Evolutionary conservation across 345 rosid genomes (phyloP), one percentile per base, ranked within the genome.

Genomic region (Syzygium aqueum): DNA sequence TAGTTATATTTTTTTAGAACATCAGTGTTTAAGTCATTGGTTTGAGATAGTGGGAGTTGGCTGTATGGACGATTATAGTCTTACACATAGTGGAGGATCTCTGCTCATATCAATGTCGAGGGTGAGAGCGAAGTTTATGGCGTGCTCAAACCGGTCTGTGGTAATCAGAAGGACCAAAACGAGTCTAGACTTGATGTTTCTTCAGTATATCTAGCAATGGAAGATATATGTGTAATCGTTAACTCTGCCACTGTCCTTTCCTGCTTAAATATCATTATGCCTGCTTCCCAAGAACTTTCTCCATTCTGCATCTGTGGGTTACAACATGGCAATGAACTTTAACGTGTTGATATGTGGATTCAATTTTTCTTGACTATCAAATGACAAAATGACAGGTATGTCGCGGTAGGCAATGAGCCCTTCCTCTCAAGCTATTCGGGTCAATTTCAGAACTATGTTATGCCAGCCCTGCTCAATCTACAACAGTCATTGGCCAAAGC

Each of bases 331-430:
- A 40, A 37, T 19, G 14, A 37, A 73, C 22, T 73, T 53, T 73
- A 73, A 33, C 43, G 40, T 67, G n/a, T 17, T 51, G 40, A 59
- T 19, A 52, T 27, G 30, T 51, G 37, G 37, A 25, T 25, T 50
- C 27, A 46, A 19, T 59, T 86, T 5, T 49, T 86, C 43, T 53
- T 67, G 54, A 65, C 52, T 53, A 28, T 86, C 67, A 19, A 14
- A 57, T 17, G 57, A 59, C 59, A 54, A 87, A 84, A 51, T 88
- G 86, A 65, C 94, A 95, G 99, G 95, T 97, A 95, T 88, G 88
- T 97, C 67, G 99, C 99, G 7, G 98, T 97, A 7, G 98, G 99
- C 89, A 97, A 97, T 77, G 99, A 97, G 88, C 99, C 99, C 52
- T 96, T 96, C 91, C 95, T 97, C 65, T 67, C 96, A 37, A 91